Base-by-base conservation (phyloP, 768 basidiomycete species). In the Ramaria rubella region DNA sequence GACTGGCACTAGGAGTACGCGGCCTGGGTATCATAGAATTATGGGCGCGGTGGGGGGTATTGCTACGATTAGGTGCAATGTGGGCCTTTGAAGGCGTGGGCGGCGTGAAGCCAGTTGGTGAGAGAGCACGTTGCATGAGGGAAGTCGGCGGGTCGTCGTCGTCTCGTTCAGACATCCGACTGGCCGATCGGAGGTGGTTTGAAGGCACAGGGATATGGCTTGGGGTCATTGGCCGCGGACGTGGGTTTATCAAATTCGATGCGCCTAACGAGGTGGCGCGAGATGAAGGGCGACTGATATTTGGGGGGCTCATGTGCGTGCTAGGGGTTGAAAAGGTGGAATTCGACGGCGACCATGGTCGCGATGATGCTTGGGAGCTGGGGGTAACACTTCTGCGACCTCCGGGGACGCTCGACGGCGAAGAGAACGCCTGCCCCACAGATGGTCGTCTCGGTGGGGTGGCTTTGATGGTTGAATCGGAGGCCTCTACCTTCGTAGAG, bases 141-240 rank as follows among this genome's bases (percentile, higher is more conserved):
- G 75, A 70, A 15, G 69, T 70, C 38, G 72, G 57, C 33, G 63
- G 38, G 7, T 68, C 70, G 19, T 77, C 75, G 34, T 77, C 79
- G 51, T 77, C 77, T 59, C 70, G 75, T 31, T 76, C 76, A 23
- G 68, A 70, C n/a, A 78, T 76, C 17, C 69, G 72, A 26, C 72
- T 71, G 14, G 75, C 72, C 26, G 83, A 82, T 48, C 78, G 65
- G 14, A 78, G 77, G 14, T 77, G 75, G 69, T 19, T 51, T 55
- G 75, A 72, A 17, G 87, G 90, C 7, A 71, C 76, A 44, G 90
- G 89, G 54, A 93, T 91, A 58, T 82, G 74, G 62, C 87, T 90
- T 0, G 90, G 90, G 0, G 90, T 91, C 70, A 81, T 83, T 3
- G 89, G 79, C 57, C 90, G 79, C 15, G 81, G 72, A n/a, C 86